Evolutionary conservation across 148 eudicot species (phyloP), one percentile per base, ranked within the genome.

Genomic region (Diospyros lotus): DNA sequence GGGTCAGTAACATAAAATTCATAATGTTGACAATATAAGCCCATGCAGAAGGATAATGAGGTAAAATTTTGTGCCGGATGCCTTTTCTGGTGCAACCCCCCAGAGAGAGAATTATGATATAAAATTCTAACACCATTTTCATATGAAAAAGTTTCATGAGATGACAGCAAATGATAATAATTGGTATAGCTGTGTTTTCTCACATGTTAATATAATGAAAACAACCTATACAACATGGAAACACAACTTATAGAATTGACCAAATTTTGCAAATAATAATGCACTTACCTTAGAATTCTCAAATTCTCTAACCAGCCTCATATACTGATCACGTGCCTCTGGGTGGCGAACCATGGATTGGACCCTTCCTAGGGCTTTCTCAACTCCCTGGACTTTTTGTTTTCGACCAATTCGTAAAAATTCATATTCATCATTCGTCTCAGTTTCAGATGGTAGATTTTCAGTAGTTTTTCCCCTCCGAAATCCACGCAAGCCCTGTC

Each of bases 281-380:
- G 41, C 7, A 4, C 40, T 62, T 38, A 67, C 78, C 78, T 75
- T 67, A 63, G 17, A 56, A 75, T 58, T 68, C 60, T 75, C 71
- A 55, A 75, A 67, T 50, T 67, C 67, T 58, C 28, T 54, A 66
- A 75, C 72, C 80, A 88, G 86, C 81, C 91, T 84, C 71, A 87
- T 78, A 73, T 88, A 88, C 73, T 88, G 91, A 40, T 87, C 85
- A 76, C 89, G 80, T 46, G 86, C 89, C 64, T 88, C 89, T 11
- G 89, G 87, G 79, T 84, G 76, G 76, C 83, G 89, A 44, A 86
- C 89, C 91, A 88, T 88, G 64, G 91, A 88, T 56, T 84, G 87
- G 58, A 88, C 91, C 79, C 91, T 82, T 28, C 83, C 88, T 68
- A 88, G 85, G 66, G 91, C 89, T 62, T 86, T 88, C 51, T 86